Evolutionary conservation across 768 basidiomycete species (phyloP).

Genomic region (Leucocoprinus birnbaumii): DNA sequence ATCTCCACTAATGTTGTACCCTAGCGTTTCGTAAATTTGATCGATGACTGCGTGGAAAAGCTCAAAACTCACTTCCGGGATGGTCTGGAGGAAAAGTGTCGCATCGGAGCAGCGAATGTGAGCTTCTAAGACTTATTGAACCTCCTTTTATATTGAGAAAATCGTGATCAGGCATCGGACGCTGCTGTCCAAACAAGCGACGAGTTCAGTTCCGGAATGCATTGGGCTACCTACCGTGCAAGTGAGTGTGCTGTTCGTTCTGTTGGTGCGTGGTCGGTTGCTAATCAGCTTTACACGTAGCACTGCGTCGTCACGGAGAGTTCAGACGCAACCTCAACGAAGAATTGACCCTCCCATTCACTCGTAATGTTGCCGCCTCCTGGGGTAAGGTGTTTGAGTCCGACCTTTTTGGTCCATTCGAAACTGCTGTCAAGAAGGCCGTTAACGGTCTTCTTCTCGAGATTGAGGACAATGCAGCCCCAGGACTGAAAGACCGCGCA

Average conservation of each 20-base stretch:
- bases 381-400: constrained; percentile 63
- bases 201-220: constrained; percentile 50
- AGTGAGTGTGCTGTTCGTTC: constrained; percentile 32
- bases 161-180: constrained; percentile 31
- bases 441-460: constrained; percentile 47
- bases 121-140: constrained; percentile 13
- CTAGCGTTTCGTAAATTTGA: constrained; percentile 45
- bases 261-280: not conserved
- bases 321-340: constrained; percentile 61
- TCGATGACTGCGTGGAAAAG: constrained; percentile 41
- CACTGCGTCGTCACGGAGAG: constrained; percentile 51
- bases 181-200: constrained; percentile 46
- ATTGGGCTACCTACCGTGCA: constrained; percentile 59
- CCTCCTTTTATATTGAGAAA: not conserved
- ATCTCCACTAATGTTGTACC: not conserved
- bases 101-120: constrained; percentile 47
- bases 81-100: constrained; percentile 58
- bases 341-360: constrained; percentile 56
- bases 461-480: constrained; percentile 47
- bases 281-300: constrained; percentile 15
- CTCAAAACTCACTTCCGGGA: constrained; percentile 49
- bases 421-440: constrained; percentile 29
- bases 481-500: constrained; percentile 50
- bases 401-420: constrained; percentile 50
- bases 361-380: constrained; percentile 51